Evolutionary conservation across 2,329 filamentous ascomycete genomes (phyloP), one percentile per base, ranked within the genome.

Genomic region (Trichoderma semiorbis): DNA sequence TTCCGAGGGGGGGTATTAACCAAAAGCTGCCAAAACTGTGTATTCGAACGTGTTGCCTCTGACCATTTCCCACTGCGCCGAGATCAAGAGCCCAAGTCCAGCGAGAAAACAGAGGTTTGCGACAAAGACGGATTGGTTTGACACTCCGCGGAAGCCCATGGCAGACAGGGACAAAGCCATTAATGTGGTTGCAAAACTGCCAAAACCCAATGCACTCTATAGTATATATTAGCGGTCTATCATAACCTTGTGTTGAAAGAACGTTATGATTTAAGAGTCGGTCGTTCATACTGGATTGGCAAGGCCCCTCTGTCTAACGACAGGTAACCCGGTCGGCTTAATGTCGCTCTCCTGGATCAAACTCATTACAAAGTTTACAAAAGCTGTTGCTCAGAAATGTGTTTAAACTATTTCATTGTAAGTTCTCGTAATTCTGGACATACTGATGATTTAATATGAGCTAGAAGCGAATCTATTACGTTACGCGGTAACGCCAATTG

Each of bases 71-170:
- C 58, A 61, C 4, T 61, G 58, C 11, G 58, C 30, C 6, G 58
- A 61, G 30, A 61, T 24, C n/a, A 61, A 10, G 58, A 61, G 58
- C 10, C 58, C 58, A 36, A 61, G 21, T 61, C 58, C 58, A 26
- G 58, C 58, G 30, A 61, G 58, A 24, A 61, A 61, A 61, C 58
- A 61, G 58, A 61, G 58, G 58, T 61, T 61, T 26, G 58, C 58
- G 18, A 61, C n/a, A 61, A 61, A 61, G 32, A 61, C 58, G 32
- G 58, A 61, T 26, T 61, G 58, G 21, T 61, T 61, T 61, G 58
- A 36, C 21, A 61, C 32, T 16, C 58, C 30, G 7, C 58, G 58
- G 34, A 50, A 50, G 2, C 43, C 43, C 43, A 50, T 50, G 43
- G 18, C 43, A 50, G 43, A 50, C n/a, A 50, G 43, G 1, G 43